phyloP scores from a whole-genome alignment of 768 basidiomycete species.

The Lentinula lateritia region DNA sequence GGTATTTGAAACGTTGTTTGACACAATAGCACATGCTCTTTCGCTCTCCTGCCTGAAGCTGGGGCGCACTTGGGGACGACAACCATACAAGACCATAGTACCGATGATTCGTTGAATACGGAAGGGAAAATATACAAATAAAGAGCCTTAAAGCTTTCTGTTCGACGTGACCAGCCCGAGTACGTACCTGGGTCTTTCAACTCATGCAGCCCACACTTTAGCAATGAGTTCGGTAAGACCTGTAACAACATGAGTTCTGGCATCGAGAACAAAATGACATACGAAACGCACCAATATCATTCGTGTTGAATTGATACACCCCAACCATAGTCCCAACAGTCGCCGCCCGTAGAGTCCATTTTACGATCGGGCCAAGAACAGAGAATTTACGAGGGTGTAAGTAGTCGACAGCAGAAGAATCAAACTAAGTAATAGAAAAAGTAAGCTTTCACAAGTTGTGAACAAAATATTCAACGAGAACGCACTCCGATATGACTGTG shows the following conservation, averaged over 20 bases:
- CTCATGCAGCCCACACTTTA: constrained; percentile 74
- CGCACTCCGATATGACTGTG: constrained; percentile 94
- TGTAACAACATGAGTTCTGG: neutral
- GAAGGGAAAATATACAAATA: neutral
- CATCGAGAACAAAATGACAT: neutral
- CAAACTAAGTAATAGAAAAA: constrained; percentile 47
- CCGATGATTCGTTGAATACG: neutral
- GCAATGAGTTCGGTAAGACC: constrained; percentile 13
- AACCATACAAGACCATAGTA: too few relatives aligned
- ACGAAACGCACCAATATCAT: constrained; percentile 78
- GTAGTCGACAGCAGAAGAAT: constrained; percentile 79
- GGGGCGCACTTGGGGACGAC: too few relatives aligned
- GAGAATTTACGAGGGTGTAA: constrained; percentile 92
- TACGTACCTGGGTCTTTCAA: neutral
- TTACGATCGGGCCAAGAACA: constrained; percentile 56
- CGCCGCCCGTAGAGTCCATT: constrained; percentile 73
- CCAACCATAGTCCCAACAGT: constrained; percentile 85
- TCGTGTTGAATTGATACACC: constrained; percentile 97
- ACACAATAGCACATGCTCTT: too few relatives aligned
- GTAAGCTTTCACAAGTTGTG: neutral
- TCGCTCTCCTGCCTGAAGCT: too few relatives aligned
- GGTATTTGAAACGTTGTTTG: too few relatives aligned
- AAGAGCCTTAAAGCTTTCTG: neutral
- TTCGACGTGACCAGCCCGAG: neutral
- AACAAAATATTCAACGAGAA: neutral